Conservation (phyloP, 2,329 filamentous ascomycete species). For the Elsinoe australis region DNA sequence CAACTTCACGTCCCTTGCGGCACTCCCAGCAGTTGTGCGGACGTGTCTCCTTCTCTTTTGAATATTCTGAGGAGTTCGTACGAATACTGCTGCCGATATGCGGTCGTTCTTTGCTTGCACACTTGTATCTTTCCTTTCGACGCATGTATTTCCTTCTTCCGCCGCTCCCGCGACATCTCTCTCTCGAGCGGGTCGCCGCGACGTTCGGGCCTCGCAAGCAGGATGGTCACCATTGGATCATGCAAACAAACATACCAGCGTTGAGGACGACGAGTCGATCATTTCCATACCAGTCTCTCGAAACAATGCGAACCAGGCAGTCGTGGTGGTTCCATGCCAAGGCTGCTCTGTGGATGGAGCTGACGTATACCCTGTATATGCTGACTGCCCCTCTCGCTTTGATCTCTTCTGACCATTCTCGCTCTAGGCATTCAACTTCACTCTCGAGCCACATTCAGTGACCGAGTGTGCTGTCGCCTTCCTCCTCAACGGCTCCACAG, state of each 20-base stretch:
- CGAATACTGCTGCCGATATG: background rate
- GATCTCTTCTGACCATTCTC: constrained; percentile 2
- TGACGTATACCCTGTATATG: constrained; percentile 22
- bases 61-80: too few relatives aligned
- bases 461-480: constrained; percentile 16
- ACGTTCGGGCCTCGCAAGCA: too few relatives aligned
- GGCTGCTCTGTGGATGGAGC: constrained; percentile 18
- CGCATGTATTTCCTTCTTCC: background rate
- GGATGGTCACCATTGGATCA: too few relatives aligned
- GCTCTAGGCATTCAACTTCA: constrained; percentile 17
- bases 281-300: background rate
- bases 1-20: too few relatives aligned
- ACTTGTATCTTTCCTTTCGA: background rate
- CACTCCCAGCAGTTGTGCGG: too few relatives aligned
- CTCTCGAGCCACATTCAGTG: constrained; percentile 11
- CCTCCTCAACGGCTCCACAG: constrained; percentile 13
- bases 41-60: background rate
- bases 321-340: constrained; percentile 18
- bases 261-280: too few relatives aligned
- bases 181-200: background rate
- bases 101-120: background rate
- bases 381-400: background rate
- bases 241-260: too few relatives aligned
- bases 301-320: constrained; percentile 12
- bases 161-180: background rate